A percentile compares a stretch with the other conserved stretches of the same genome.
Evolutionary conservation across 1,139 yeast species (phyloP).

Genomic region (Taphrina populina): DNA sequence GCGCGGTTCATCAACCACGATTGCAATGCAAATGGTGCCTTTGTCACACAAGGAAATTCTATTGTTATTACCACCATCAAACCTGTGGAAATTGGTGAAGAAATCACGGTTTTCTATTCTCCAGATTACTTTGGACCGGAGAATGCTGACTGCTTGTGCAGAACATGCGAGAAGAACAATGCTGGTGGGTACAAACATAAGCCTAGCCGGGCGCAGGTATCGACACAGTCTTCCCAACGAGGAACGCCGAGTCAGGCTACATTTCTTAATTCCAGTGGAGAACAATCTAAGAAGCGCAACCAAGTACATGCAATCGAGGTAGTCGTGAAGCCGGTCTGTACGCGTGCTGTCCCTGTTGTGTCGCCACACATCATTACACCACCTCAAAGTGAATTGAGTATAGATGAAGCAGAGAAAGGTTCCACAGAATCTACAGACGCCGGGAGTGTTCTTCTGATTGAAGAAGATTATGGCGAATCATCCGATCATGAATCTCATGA

Average conservation of each 20-base stretch:
- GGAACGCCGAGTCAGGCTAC: too few relatives aligned
- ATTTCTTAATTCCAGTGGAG: too few relatives aligned
- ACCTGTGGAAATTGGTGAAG: constrained; percentile 50
- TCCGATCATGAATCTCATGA: constrained; percentile 7
- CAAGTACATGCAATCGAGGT: constrained; percentile 11
- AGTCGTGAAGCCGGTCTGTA: neutral
- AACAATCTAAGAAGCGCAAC: constrained; percentile 8
- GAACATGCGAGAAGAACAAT: constrained; percentile 48
- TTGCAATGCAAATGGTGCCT: constrained; percentile 50
- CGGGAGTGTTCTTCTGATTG: neutral
- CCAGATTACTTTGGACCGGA: constrained; percentile 49
- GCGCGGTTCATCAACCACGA: constrained; percentile 54
- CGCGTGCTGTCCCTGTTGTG: neutral
- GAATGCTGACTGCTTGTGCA: constrained; percentile 51
- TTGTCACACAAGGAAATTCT: constrained; percentile 43
- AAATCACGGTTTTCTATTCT: constrained; percentile 51
- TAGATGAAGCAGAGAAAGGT: neutral
- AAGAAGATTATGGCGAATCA: constrained; percentile 3
- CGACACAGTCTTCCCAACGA: too few relatives aligned
- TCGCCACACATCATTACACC: neutral
- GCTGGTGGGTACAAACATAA: constrained; percentile 38
- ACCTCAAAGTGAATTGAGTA: constrained; percentile 5
- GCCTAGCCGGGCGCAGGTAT: too few relatives aligned
- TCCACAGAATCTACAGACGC: neutral
- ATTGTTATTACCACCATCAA: constrained; percentile 47